Percentiles rank a stretch among this genome's conserved stretches.
Conservation (phyloP, 2,329 filamentous ascomycete species). For the Colletotrichum filicis region DNA sequence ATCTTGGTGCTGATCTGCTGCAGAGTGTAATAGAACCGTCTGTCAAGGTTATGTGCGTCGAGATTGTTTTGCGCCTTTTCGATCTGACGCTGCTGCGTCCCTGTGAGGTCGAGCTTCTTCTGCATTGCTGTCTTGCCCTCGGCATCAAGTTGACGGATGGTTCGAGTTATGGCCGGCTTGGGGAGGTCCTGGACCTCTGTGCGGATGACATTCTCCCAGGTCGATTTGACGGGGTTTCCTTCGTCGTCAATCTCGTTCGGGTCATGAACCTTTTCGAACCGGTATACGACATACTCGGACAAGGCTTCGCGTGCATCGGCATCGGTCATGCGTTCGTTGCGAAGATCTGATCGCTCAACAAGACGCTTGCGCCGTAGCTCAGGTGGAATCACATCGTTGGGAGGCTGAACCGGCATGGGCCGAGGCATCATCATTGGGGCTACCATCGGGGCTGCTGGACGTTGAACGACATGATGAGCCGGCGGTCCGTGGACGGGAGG, state of each 20-base stretch:
- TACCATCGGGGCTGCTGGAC: not conserved
- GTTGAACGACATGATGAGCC: not conserved
- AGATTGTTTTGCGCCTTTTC: slow-evolving; percentile 51
- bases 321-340: slow-evolving; percentile 48
- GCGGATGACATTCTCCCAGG: slow-evolving; percentile 53
- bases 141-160: slow-evolving; percentile 50
- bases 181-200: slow-evolving; percentile 49
- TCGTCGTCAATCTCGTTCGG: slow-evolving; percentile 49
- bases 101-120: slow-evolving; percentile 51
- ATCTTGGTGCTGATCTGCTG: slow-evolving; percentile 56
- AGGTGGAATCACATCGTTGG: slow-evolving; percentile 12
- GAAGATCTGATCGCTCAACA: slow-evolving; percentile 48
- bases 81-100: slow-evolving; percentile 54
- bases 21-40: slow-evolving; percentile 52
- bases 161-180: slow-evolving; percentile 48
- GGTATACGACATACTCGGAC: slow-evolving; percentile 53
- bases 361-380: slow-evolving; percentile 35
- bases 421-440: not conserved
- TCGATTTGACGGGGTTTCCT: slow-evolving; percentile 45
- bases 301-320: slow-evolving; percentile 51
- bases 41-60: slow-evolving; percentile 47
- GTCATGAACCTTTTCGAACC: slow-evolving; percentile 52
- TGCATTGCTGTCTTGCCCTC: slow-evolving; percentile 45
- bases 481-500: not conserved
- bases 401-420: slow-evolving; percentile 17